Conservation (phyloP, 225 moss, liverwort and hornwort genomes). For the Thuidium tamariscinum region DNA sequence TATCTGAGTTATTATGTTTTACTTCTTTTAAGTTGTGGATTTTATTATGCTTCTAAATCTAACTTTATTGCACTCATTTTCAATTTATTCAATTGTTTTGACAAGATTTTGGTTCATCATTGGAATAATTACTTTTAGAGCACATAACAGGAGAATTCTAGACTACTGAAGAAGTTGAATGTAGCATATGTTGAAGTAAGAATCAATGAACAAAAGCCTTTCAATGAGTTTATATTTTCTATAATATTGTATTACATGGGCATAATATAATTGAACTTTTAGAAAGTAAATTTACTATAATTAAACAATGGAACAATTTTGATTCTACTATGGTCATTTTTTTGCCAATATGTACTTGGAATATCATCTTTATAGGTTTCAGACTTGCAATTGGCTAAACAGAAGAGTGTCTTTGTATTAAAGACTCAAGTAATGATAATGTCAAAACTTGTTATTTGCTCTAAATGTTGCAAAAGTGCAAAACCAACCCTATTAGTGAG, state of each 20-base stretch:
- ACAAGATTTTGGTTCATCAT: neutral
- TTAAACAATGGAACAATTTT: neutral
- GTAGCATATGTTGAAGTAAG: constrained; percentile 47
- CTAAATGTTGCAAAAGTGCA: neutral
- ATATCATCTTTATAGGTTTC: constrained; percentile 13
- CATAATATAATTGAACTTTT: neutral
- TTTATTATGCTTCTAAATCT: neutral
- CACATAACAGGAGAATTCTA: constrained; percentile 58
- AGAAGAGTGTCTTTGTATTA: constrained; percentile 1
- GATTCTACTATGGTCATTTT: neutral
- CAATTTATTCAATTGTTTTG: neutral
- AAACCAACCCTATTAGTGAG: neutral
- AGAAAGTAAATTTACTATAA: neutral
- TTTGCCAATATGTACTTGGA: neutral
- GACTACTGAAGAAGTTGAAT: constrained; percentile 45
- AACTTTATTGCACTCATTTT: neutral
- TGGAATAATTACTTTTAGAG: neutral
- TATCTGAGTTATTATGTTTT: neutral
- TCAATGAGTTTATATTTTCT: neutral
- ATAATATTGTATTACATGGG: neutral
- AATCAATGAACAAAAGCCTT: neutral
- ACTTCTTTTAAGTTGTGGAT: neutral
- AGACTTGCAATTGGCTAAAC: constrained; percentile 13
- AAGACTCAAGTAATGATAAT: constrained; percentile 20
- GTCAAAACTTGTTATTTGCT: neutral